These are phyloP conservation scores for Mallotus nudiflorus DNA, from an alignment of 345 rosid genomes.

Conservation along the genomic window DNA sequence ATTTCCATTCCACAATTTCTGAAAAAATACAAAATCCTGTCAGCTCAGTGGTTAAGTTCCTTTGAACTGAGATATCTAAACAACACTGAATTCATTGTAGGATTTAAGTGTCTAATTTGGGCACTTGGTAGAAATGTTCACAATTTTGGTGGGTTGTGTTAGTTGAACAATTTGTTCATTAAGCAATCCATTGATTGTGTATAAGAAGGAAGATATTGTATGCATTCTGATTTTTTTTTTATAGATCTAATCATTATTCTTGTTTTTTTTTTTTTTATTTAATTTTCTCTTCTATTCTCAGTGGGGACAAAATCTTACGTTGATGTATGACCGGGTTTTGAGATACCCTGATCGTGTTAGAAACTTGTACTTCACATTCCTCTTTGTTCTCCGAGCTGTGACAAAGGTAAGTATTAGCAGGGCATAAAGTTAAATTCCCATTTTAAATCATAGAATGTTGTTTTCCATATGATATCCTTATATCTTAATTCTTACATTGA, in stretches of 20 bases:
- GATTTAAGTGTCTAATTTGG: background rate
- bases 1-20: background rate
- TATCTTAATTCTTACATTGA: background rate
- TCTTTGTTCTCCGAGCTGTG: slow-evolving; percentile 91
- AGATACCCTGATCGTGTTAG: slow-evolving; percentile 82
- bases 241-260: background rate
- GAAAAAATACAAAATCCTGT: background rate
- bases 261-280: slow-evolving; percentile 12
- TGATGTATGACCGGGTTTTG: slow-evolving; percentile 83
- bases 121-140: background rate
- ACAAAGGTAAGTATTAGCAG: slow-evolving; percentile 55
- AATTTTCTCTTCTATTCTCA: slow-evolving; percentile 31
- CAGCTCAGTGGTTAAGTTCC: background rate
- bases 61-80: background rate
- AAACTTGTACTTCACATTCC: slow-evolving; percentile 86
- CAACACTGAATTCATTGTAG: background rate
- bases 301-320: slow-evolving; percentile 91
- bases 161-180: background rate
- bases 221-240: background rate
- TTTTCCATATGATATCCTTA: background rate
- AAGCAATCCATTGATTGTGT: background rate
- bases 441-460: background rate
- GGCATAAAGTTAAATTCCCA: background rate
- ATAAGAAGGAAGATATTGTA: background rate
- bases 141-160: background rate